phyloP scores from a whole-genome alignment of 768 basidiomycete genomes.

The Suillus sp. region DNA sequence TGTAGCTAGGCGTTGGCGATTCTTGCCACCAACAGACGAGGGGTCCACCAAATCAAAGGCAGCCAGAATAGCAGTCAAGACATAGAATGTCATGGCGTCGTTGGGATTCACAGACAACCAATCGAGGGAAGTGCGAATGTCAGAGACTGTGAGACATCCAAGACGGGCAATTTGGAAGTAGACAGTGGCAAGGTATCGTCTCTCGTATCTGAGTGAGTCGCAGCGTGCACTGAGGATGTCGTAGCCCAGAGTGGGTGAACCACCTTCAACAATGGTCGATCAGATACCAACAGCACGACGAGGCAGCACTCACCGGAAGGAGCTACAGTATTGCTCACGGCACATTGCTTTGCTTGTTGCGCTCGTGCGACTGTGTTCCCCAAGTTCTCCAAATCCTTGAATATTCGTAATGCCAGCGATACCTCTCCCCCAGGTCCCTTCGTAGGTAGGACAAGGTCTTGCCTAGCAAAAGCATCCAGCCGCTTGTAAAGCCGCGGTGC shows the following conservation, averaged over 20 bases:
- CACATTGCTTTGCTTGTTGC: slow-evolving; percentile 61
- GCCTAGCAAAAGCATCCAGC: slow-evolving; percentile 54
- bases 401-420: slow-evolving; percentile 55
- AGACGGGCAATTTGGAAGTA: slow-evolving; percentile 64
- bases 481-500: slow-evolving; percentile 52
- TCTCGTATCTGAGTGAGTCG: slow-evolving; percentile 74
- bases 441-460: slow-evolving; percentile 51
- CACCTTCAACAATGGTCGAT: slow-evolving; percentile 32
- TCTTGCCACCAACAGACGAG: slow-evolving; percentile 42
- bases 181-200: slow-evolving; percentile 64
- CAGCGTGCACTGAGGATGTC: slow-evolving; percentile 69
- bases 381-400: slow-evolving; percentile 64
- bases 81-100: slow-evolving; percentile 68
- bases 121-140: slow-evolving; percentile 65
- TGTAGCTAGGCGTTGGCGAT: slow-evolving; percentile 50
- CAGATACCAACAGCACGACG: neutral
- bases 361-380: slow-evolving; percentile 55
- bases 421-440: slow-evolving; percentile 39
- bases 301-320: slow-evolving; percentile 59
- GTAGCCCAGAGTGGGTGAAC: slow-evolving; percentile 54
- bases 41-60: slow-evolving; percentile 71
- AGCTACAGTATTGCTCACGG: slow-evolving; percentile 54
- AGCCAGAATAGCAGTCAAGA: slow-evolving; percentile 64
- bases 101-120: slow-evolving; percentile 70
- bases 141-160: slow-evolving; percentile 59